Evolutionary conservation across 164 flowering plant species (phyloP), one percentile per base, ranked within the genome.

Genomic region (Umbellularia californica): DNA sequence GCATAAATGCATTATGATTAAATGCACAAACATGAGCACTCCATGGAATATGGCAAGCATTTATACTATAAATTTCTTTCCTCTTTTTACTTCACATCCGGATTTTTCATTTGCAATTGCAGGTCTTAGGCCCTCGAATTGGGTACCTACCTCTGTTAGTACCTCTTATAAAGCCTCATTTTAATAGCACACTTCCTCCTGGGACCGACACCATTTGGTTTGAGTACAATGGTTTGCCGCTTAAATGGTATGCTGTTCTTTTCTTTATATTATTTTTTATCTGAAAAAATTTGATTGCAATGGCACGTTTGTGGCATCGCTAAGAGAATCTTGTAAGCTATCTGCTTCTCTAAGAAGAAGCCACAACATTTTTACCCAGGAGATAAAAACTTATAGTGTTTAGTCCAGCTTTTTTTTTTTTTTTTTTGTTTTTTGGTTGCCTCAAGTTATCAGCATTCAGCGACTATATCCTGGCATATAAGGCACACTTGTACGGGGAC

Each of bases 201-300:
- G 97, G 97, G 4, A 82, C 63, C 1, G 98, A 94, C 77, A 88
- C 94, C 58, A 81, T 94, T 51, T 96, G 99, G 98, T 96, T 96
- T 82, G 99, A 96, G 58, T 96, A 89, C 85, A 92, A 89, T 73
- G 98, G 98, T 9, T 75, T 96, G 83, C 98, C 99, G 35, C 84
- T 96, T 66, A 94, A 94, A 82, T 94, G 99, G 99, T 96, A 84
- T 75, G 76, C 12, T 24, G 20, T 50, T 70, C 55, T 69, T 28
- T 66, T 52, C 22, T 71, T 60, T 27, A 9, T 68, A 25, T 47
- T 41, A 51, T n/a, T 70, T 75, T 70, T 19, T 20, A 27, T 20
- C 35, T 69, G 58, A 50, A 35, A 13, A 47, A 9, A 22, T 47
- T 3, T 10, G 52, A 33, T 70, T 70, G 25, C 12, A 24, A 23